Evolutionary conservation across 805 yeast genomes (phyloP).

Genomic region (Teunomyces tritomae): DNA sequence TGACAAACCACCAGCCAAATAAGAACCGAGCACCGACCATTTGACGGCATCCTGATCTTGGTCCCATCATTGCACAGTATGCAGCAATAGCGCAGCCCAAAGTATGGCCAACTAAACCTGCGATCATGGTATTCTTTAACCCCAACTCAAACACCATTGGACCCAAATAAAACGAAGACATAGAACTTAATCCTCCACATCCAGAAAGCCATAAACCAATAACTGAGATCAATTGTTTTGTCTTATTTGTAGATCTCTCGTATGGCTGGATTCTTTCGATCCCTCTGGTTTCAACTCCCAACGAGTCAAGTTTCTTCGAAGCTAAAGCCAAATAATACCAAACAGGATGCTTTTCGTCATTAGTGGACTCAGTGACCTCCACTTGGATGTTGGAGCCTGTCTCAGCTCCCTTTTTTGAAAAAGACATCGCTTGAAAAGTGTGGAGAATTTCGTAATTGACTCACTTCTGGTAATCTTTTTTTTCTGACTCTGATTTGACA

Average conservation of each 20-base stretch:
- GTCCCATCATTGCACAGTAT: conserved; percentile 84
- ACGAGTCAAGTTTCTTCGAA: conserved; percentile 39
- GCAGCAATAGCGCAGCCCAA: conserved; percentile 79
- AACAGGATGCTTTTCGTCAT: background rate
- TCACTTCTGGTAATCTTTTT: background rate
- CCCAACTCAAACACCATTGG: conserved; percentile 70
- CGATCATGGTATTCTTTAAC: conserved; percentile 57
- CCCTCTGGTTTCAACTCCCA: conserved; percentile 74
- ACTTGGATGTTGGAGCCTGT: background rate
- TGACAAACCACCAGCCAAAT: conserved; percentile 85
- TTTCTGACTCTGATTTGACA: background rate
- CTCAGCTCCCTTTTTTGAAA: background rate
- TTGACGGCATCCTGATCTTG: conserved; percentile 85
- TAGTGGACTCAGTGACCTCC: background rate
- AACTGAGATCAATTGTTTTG: conserved; percentile 41
- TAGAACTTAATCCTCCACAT: conserved; percentile 83
- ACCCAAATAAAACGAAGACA: conserved; percentile 79
- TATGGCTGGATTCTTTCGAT: conserved; percentile 71
- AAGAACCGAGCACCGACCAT: conserved; percentile 79
- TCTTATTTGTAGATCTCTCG: conserved; percentile 48
- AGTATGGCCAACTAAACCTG: conserved; percentile 62
- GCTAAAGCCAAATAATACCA: conserved; percentile 3
- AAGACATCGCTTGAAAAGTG: background rate
- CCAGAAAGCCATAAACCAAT: conserved; percentile 82
- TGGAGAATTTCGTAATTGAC: background rate